Percentiles rank a stretch among this genome's conserved stretches.
phyloP scores from a whole-genome alignment of 2,329 filamentous ascomycete genomes.

The Raffaelea ambrosiae region DNA sequence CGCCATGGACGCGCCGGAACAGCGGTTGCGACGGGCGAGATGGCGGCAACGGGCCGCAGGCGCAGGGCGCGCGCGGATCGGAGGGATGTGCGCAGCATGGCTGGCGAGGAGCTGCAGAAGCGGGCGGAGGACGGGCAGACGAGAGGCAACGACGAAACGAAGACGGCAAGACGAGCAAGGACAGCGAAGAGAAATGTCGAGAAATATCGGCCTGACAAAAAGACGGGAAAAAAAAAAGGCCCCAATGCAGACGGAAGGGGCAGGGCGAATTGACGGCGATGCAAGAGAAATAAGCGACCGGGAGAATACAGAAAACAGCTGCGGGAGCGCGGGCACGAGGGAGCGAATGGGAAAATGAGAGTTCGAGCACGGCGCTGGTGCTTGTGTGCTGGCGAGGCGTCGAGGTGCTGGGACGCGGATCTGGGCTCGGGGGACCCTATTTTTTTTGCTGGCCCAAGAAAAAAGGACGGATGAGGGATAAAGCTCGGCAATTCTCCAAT shows the following conservation, averaged over 20 bases:
- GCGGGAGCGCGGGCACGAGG: no score
- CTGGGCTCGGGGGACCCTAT: not conserved
- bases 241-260: not conserved
- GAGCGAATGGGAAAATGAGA: no score
- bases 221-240: not conserved
- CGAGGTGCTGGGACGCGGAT: not conserved
- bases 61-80: constrained; percentile 54
- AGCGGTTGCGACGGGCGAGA: constrained; percentile 23
- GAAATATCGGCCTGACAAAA: no score
- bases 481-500: constrained; percentile 17
- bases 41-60: constrained; percentile 36
- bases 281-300: not conserved
- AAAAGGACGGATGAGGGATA: constrained; percentile 18
- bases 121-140: constrained; percentile 16
- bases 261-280: not conserved
- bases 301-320: not conserved
- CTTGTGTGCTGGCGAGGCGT: no score
- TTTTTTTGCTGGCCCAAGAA: constrained; percentile 8
- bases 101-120: constrained; percentile 40
- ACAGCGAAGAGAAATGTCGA: not conserved
- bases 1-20: constrained; percentile 53
- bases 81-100: constrained; percentile 63
- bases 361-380: no score
- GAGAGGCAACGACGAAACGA: no score
- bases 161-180: not conserved